Percentiles rank a stretch among this genome's conserved stretches.
Evolutionary conservation across 1,284 basidiomycete genomes (phyloP).

Genomic region (Moesziomyces antarcticus): DNA sequence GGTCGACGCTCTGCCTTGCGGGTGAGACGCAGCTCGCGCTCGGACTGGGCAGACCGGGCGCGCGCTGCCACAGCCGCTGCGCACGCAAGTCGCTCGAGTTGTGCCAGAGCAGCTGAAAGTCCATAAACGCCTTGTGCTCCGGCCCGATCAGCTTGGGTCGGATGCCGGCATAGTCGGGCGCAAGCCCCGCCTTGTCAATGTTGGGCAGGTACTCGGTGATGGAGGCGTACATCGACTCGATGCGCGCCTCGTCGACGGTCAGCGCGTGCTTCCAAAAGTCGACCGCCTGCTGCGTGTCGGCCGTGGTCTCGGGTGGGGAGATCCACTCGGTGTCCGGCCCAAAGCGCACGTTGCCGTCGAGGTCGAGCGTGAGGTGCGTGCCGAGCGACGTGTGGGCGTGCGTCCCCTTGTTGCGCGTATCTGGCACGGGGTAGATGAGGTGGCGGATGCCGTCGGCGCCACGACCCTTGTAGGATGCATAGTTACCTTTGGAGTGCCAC

Average conservation of each 20-base stretch:
- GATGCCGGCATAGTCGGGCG: conserved; percentile 90
- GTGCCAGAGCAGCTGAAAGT: conserved; percentile 74
- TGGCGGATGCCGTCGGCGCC: conserved; percentile 50
- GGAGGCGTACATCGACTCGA: conserved; percentile 54
- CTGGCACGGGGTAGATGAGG: conserved; percentile 64
- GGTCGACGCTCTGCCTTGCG: conserved; percentile 8
- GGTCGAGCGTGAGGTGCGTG: conserved; percentile 73
- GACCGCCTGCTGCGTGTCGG: conserved; percentile 17
- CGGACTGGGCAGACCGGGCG: conserved; percentile 19
- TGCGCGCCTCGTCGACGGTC: conserved; percentile 46
- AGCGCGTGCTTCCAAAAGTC: conserved; percentile 57
- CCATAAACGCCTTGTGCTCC: conserved; percentile 78
- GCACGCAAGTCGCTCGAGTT: conserved; percentile 34
- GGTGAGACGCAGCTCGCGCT: conserved; percentile 26
- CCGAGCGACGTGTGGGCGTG: conserved; percentile 64
- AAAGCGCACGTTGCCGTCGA: conserved; percentile 88
- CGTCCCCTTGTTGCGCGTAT: conserved; percentile 43
- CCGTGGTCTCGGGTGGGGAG: conserved; percentile 61
- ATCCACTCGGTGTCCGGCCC: conserved; percentile 94
- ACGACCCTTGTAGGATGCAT: conserved; percentile 59
- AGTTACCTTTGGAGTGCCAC: conserved; percentile 65
- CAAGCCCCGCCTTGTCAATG: conserved; percentile 75
- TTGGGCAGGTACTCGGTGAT: conserved; percentile 76
- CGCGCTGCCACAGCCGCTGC: conserved; percentile 61
- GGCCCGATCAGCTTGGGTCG: conserved; percentile 87